phyloP scores from a whole-genome alignment of 2,329 filamentous ascomycete species.

The Fusarium azukiicola region DNA sequence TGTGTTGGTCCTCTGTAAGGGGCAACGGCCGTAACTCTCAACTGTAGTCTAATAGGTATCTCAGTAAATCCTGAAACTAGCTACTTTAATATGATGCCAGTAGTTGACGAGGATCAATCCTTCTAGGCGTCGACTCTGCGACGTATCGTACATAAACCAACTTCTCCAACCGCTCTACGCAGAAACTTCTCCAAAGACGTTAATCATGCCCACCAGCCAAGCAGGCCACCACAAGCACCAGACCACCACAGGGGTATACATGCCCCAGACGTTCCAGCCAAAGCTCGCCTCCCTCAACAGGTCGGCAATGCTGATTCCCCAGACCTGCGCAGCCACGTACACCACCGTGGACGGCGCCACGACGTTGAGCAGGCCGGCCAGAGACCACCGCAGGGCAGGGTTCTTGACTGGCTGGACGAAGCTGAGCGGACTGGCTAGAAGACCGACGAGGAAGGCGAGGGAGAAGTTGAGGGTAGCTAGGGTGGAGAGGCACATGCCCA shows the following conservation, averaged over 20 bases:
- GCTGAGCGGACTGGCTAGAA: slow-evolving; percentile 89
- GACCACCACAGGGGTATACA: slow-evolving; percentile 94
- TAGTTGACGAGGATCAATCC: slow-evolving; percentile 8
- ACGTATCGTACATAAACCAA: slow-evolving; percentile 1
- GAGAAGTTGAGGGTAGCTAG: slow-evolving; percentile 98
- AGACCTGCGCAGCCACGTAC: slow-evolving; percentile 69
- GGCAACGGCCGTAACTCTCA: not conserved
- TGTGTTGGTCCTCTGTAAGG: not conserved
- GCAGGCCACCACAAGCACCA: slow-evolving; percentile 98
- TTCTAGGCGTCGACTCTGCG: not conserved
- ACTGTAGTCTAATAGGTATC: not conserved
- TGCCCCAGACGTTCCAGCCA: slow-evolving; percentile 93
- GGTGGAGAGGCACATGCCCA: slow-evolving; percentile 95
- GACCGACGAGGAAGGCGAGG: slow-evolving; percentile 90
- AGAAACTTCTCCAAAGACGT: slow-evolving; percentile 69
- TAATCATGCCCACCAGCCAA: slow-evolving; percentile 85
- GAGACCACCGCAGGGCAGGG: slow-evolving; percentile 64
- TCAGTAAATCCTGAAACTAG: slow-evolving; percentile 6
- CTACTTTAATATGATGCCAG: slow-evolving; percentile 2
- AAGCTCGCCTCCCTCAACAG: slow-evolving; percentile 88
- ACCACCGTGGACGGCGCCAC: slow-evolving; percentile 81
- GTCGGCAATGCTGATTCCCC: slow-evolving; percentile 69
- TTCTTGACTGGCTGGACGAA: slow-evolving; percentile 79
- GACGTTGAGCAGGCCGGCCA: slow-evolving; percentile 75
- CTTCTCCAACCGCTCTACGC: slow-evolving; percentile 29